Evolutionary conservation across 2,329 filamentous ascomycete species (phyloP), one percentile per base, ranked within the genome.

Genomic region (Colletotrichum phormii): DNA sequence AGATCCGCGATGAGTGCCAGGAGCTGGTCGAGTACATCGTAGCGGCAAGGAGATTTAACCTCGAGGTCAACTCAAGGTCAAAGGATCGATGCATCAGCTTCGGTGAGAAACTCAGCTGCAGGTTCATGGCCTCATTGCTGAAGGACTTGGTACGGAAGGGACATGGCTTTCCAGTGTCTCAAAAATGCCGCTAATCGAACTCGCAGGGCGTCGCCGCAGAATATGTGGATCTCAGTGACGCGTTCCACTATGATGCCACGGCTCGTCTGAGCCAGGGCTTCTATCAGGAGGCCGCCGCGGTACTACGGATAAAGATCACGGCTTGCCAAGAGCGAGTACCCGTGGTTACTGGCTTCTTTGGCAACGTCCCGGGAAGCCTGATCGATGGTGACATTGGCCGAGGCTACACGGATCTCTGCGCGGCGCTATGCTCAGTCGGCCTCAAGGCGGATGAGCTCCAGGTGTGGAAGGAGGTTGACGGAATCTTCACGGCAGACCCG

Each of bases 381-480:
- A 90, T 99, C 77, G 94, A 96, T 77, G 91, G 91, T 54, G 93
- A 97, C 77, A 94, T 99, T 75, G 97, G 97, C 24, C 93, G 97
- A 77, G 97, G 97, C 35, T 99, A 99, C 83, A 98, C 97, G 11
- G 97, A 99, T 83, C 89, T 99, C 59, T 98, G 97, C 81, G 96
- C 97, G 13, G 95, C 97, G 6, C 87, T 99, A 18, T 92, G 95
- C 64, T 95, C 97, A 1, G 96, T 99, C 11, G 96, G 95, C 4
- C 86, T 97, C n/a, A 87, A 90, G 77, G 97, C 97, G 0, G 86
- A 92, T 66, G 97, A 99, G 82, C 88, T 99, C 64, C 97, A 99
- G 82, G 94, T 99, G 75, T 98, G 97, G 97, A 99, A 99, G 85
- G 97, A 99, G 81, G 97, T 99, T 7, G 97, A 99, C 82, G 95